Evolutionary conservation across 1,139 yeast genomes (phyloP).

Genomic region (Pichia sp.): DNA sequence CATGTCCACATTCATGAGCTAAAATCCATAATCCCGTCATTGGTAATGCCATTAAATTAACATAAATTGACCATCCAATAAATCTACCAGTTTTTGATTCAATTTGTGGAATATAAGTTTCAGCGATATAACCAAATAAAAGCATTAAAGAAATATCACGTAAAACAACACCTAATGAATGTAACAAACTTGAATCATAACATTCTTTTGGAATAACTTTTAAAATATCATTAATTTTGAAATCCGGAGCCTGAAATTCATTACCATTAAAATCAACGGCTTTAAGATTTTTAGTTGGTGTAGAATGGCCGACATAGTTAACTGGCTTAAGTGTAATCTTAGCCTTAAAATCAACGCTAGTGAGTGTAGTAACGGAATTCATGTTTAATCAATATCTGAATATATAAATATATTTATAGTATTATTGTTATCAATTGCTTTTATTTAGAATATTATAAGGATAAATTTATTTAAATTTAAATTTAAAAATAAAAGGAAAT

Average conservation of each 20-base stretch:
- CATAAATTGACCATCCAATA: conserved; percentile 44
- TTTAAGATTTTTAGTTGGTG: conserved; percentile 21
- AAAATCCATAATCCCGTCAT: conserved; percentile 81
- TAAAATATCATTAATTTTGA: conserved; percentile 64
- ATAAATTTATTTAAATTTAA: too few species aligned
- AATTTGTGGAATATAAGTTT: conserved; percentile 47
- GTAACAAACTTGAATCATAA: conserved; percentile 55
- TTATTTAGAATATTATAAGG: too few species aligned
- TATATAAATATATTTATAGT: too few species aligned
- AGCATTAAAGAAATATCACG: conserved; percentile 56
- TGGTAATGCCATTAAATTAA: conserved; percentile 40
- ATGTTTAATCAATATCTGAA: too few species aligned
- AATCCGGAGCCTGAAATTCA: conserved; percentile 66
- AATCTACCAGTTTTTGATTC: conserved; percentile 41
- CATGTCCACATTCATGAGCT: conserved; percentile 91
- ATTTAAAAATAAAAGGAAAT: too few species aligned
- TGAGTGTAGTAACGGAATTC: too few species aligned
- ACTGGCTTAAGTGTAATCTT: too few species aligned
- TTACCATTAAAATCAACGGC: conserved; percentile 59
- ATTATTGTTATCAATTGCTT: too few species aligned
- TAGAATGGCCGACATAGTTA: neutral
- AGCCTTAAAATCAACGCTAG: too few species aligned
- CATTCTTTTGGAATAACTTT: conserved; percentile 72
- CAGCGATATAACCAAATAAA: conserved; percentile 47
- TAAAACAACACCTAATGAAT: conserved; percentile 56